Conservation (phyloP, 2,329 filamentous ascomycete species). For the Bimuria novae-zelandiae region DNA sequence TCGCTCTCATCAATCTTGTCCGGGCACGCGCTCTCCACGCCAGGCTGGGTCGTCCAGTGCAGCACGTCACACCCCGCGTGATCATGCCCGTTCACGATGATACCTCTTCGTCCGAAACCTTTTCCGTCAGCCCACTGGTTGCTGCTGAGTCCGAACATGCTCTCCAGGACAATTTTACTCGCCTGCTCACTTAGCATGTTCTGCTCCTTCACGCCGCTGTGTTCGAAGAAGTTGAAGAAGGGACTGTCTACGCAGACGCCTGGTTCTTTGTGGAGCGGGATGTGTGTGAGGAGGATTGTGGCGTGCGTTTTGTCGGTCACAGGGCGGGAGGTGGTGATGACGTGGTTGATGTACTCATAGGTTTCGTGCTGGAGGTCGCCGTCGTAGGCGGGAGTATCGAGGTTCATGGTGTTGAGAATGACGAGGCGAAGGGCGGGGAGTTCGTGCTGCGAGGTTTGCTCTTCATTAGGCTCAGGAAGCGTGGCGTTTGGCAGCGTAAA, state of each 20-base stretch:
- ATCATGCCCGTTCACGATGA: slow-evolving; percentile 92
- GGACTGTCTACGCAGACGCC: slow-evolving; percentile 86
- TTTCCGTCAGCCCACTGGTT: slow-evolving; percentile 61
- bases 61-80: slow-evolving; percentile 91
- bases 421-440: slow-evolving; percentile 78
- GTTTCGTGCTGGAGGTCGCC: slow-evolving; percentile 72
- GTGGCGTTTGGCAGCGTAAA: slow-evolving; percentile 53
- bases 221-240: slow-evolving; percentile 76
- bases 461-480: not conserved
- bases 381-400: slow-evolving; percentile 79
- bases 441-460: slow-evolving; percentile 16
- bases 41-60: slow-evolving; percentile 61
- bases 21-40: slow-evolving; percentile 16
- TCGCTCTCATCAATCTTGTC: slow-evolving; percentile 16
- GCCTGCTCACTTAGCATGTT: slow-evolving; percentile 80
- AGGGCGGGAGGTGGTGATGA: slow-evolving; percentile 65
- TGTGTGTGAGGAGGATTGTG: slow-evolving; percentile 87
- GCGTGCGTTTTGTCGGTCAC: slow-evolving; percentile 69
- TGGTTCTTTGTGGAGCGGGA: slow-evolving; percentile 81
- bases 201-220: slow-evolving; percentile 80
- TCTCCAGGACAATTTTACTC: slow-evolving; percentile 74
- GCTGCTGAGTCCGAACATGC: slow-evolving; percentile 77
- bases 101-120: slow-evolving; percentile 71
- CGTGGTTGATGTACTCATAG: slow-evolving; percentile 74
- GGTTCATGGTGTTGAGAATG: slow-evolving; percentile 89